Evolutionary conservation across 257 asterid species (phyloP).

Genomic region (Plantago major): DNA sequence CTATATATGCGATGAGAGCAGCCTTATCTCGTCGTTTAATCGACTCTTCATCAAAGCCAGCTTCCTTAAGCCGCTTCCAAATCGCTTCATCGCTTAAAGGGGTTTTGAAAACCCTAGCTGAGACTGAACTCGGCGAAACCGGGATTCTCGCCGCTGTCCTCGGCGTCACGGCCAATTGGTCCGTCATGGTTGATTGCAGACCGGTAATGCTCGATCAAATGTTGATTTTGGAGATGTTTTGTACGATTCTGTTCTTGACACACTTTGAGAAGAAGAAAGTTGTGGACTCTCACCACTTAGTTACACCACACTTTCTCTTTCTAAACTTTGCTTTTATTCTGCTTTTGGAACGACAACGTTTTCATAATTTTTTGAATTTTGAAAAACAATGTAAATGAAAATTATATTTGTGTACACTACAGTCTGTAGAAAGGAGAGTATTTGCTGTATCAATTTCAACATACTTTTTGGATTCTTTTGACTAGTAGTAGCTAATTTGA

Average conservation of each 20-base stretch:
- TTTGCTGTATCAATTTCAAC: neutral
- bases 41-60: constrained; percentile 91
- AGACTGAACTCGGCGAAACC: constrained; percentile 37
- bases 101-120: constrained; percentile 56
- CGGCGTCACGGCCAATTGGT: constrained; percentile 45
- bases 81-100: constrained; percentile 73
- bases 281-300: constrained; percentile 39
- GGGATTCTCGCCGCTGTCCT: constrained; percentile 35
- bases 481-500: neutral
- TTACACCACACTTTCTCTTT: neutral
- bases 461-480: neutral
- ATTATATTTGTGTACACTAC: neutral
- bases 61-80: constrained; percentile 81
- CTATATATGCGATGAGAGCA: constrained; percentile 80
- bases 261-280: constrained; percentile 7
- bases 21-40: constrained; percentile 90
- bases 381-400: neutral
- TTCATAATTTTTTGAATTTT: constrained; percentile 17
- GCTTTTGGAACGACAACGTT: constrained; percentile 26
- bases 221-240: neutral
- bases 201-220: neutral
- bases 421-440: neutral
- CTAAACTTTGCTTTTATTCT: constrained; percentile 1
- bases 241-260: constrained; percentile 12
- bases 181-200: constrained; percentile 23